phyloP scores from a whole-genome alignment of 1,284 basidiomycete species.

The Polyporus tsugae region DNA sequence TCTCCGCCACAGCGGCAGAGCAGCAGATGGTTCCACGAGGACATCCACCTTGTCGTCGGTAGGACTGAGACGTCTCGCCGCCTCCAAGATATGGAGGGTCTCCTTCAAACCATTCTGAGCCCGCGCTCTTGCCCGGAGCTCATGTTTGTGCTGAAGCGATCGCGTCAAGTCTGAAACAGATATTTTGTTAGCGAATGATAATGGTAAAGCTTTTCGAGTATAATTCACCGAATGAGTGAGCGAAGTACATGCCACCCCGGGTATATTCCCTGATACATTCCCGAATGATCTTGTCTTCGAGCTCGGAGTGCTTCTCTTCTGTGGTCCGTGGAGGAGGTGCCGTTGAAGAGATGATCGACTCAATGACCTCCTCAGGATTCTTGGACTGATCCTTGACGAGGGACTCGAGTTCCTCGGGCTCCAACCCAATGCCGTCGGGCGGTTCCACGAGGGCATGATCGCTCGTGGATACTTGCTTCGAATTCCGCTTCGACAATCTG shows the following conservation, averaged over 20 bases:
- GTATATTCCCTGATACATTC: constrained; percentile 75
- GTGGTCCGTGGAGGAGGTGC: constrained; percentile 64
- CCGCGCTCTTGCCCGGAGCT: constrained; percentile 62
- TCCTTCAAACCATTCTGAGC: constrained; percentile 63
- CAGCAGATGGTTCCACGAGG: constrained; percentile 72
- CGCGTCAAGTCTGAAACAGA: constrained; percentile 72
- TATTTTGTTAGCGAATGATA: neutral
- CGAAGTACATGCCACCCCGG: constrained; percentile 84
- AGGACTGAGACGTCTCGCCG: constrained; percentile 33
- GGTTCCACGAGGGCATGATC: constrained; percentile 31
- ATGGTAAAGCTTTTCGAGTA: neutral
- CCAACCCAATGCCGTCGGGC: constrained; percentile 40
- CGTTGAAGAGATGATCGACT: constrained; percentile 61
- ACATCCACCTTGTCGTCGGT: constrained; percentile 57
- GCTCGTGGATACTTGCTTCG: constrained; percentile 21
- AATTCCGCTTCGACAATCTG: constrained; percentile 53
- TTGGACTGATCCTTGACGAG: constrained; percentile 56
- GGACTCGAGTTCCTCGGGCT: constrained; percentile 56
- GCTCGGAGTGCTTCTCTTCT: constrained; percentile 73
- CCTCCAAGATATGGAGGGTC: constrained; percentile 58
- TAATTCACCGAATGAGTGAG: constrained; percentile 75
- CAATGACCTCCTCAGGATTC: constrained; percentile 59
- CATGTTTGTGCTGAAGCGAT: constrained; percentile 82
- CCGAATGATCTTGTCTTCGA: constrained; percentile 81
- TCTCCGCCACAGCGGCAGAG: constrained; percentile 83